Evolutionary conservation across 73 alveolate species (phyloP).

Genomic region (Tetrahymena borealis): DNA sequence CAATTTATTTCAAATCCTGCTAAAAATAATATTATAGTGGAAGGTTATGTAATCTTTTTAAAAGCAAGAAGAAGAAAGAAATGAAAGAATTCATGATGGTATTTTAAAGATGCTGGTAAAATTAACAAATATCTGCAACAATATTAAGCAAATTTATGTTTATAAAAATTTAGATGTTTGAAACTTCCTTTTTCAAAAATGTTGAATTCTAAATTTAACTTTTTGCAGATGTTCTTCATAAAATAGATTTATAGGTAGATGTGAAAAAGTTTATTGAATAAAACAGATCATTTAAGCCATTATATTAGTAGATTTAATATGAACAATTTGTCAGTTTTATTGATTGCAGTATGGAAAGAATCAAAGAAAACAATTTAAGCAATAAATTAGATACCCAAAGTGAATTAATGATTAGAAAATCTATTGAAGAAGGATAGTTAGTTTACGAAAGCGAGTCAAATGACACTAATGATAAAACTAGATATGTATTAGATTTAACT

Average conservation of each 20-base stretch:
- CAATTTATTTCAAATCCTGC: too few species aligned
- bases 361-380: not conserved
- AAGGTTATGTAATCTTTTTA: not conserved
- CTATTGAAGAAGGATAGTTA: not conserved
- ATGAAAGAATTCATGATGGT: not conserved
- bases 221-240: not conserved
- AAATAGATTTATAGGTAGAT: not conserved
- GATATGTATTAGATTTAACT: not conserved
- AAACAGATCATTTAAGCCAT: not conserved
- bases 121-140: not conserved
- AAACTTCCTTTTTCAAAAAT: not conserved
- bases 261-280: not conserved
- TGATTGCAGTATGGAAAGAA: not conserved
- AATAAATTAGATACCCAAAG: not conserved
- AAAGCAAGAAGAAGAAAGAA: not conserved
- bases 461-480: not conserved
- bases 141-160: not conserved
- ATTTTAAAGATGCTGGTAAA: not conserved
- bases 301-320: not conserved
- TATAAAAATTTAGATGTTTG: not conserved
- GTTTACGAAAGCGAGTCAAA: not conserved
- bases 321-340: not conserved
- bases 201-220: not conserved
- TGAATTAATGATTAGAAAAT: not conserved
- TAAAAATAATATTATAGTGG: not conserved